Base-by-base conservation (phyloP, 2,329 filamentous ascomycete genomes). In the Dothiorella sarmentorum region DNA sequence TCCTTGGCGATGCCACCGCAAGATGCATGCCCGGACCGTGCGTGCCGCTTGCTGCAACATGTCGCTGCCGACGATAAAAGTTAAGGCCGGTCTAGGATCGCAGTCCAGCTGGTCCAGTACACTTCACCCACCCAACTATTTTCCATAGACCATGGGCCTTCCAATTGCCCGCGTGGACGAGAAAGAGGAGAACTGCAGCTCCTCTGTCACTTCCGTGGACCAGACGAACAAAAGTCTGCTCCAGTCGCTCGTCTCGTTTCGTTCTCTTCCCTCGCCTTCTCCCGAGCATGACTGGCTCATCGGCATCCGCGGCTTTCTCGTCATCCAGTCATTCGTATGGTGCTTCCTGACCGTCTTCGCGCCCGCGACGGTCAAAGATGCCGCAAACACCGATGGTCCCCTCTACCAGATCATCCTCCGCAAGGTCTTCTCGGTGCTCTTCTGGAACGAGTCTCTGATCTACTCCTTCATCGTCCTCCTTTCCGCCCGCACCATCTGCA, bases 401-500 rank as follows among this genome's bases (percentile, higher is more conserved):
- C 55, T 64, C 11, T 76, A 76, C 59, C 74, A 78, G 63, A 63
- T 68, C 15, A 64, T 77, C 26, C 63, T 80, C 27, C 73, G 77
- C 49, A 76, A 79, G 59, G 71, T 75, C 2, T 67, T 80, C 38
- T 75, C 74, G 0, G 73, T 78, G 13, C 65, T 79, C 3, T 72
- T 78, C 59, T 78, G 75, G 74, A 78, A 79, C 61, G 69, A 74
- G 31, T 70, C 71, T 29, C 66, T 80, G 59, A 73, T 80, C 55
- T 76, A 76, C 65, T 75, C 74, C 20, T 75, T 72, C 67, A 71
- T 79, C 64, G 73, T 80, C 61, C 68, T 78, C 22, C 67, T 80
- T 18, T 78, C 76, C 3, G 76, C 75, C 6, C 73, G 78, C 10
- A 73, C 73, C 10, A 70, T 76, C 22, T 71, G 69, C 31, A 67